These are phyloP conservation scores for Quercus gilva DNA, from an alignment of 306 rosid species.

Conservation along the genomic window DNA sequence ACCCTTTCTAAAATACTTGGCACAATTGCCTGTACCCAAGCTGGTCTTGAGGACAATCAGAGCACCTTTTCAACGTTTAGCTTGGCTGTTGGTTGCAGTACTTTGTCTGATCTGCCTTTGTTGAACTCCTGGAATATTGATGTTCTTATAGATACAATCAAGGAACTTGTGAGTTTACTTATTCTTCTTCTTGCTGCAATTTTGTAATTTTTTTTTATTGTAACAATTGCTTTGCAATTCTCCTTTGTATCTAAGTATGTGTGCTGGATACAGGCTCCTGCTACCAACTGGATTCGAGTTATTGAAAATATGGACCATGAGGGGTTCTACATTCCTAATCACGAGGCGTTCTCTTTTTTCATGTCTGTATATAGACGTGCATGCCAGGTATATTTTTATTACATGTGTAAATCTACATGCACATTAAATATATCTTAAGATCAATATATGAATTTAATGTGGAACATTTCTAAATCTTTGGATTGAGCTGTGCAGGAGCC, in stretches of 20 bases:
- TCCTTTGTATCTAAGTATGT: constrained; percentile 9
- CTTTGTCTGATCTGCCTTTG: constrained; percentile 62
- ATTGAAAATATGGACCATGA: constrained; percentile 92
- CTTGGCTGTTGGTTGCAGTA: constrained; percentile 66
- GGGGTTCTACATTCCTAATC: constrained; percentile 86
- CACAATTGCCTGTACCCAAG: constrained; percentile 67
- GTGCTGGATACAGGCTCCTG: constrained; percentile 71
- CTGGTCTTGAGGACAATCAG: constrained; percentile 87
- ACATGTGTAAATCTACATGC: not conserved
- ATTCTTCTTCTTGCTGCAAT: not conserved
- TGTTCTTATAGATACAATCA: constrained; percentile 77
- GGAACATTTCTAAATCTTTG: constrained; percentile 12
- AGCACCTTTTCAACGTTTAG: constrained; percentile 58
- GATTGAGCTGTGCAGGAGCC: constrained; percentile 60
- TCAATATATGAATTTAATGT: not conserved
- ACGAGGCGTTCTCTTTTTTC: constrained; percentile 87
- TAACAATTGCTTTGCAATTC: constrained; percentile 6
- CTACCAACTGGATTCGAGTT: constrained; percentile 70
- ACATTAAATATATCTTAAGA: not conserved
- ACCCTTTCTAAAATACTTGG: constrained; percentile 83
- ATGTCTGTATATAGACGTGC: constrained; percentile 72
- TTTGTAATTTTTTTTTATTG: constrained; percentile 8
- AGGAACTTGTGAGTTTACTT: constrained; percentile 64
- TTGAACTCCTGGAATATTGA: constrained; percentile 90
- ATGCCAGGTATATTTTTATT: constrained; percentile 61